Percentiles rank a stretch among this genome's conserved stretches.
Evolutionary conservation across 441 rosid genomes (phyloP).

Genomic region (Jatropha multifida): DNA sequence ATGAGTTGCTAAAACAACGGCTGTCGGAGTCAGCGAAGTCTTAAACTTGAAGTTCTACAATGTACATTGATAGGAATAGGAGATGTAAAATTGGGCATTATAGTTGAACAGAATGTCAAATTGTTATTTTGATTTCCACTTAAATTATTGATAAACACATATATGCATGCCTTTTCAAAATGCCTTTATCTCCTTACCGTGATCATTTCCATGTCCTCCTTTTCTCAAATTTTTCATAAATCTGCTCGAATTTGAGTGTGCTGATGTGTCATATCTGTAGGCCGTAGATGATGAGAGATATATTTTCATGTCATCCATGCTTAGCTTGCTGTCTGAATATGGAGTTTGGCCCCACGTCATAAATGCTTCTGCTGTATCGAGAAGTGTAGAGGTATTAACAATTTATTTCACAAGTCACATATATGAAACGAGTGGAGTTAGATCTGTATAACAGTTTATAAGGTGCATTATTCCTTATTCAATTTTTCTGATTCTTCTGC

Average conservation of each 20-base stretch:
- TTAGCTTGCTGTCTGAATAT: conserved; percentile 82
- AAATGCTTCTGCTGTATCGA: conserved; percentile 70
- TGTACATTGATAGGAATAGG: not conserved
- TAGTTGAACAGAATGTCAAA: not conserved
- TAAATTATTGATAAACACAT: not conserved
- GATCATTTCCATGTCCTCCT: not conserved
- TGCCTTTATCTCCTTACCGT: not conserved
- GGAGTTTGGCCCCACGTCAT: conserved; percentile 72
- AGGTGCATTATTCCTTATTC: not conserved
- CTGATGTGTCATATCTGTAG: conserved; percentile 38
- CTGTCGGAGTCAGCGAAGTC: no score
- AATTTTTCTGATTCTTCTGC: not conserved
- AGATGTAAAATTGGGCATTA: not conserved
- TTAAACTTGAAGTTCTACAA: not conserved
- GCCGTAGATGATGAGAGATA: conserved; percentile 81
- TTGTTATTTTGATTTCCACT: not conserved
- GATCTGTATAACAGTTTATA: not conserved
- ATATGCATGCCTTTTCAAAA: not conserved
- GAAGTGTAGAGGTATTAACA: conserved; percentile 64
- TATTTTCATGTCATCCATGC: conserved; percentile 81
- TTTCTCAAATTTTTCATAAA: not conserved
- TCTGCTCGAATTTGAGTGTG: not conserved
- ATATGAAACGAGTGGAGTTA: not conserved
- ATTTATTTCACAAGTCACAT: conserved; percentile 9
- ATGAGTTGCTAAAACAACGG: not conserved